Conservation (phyloP, 148 eudicot species). For the Camellia japonica region DNA sequence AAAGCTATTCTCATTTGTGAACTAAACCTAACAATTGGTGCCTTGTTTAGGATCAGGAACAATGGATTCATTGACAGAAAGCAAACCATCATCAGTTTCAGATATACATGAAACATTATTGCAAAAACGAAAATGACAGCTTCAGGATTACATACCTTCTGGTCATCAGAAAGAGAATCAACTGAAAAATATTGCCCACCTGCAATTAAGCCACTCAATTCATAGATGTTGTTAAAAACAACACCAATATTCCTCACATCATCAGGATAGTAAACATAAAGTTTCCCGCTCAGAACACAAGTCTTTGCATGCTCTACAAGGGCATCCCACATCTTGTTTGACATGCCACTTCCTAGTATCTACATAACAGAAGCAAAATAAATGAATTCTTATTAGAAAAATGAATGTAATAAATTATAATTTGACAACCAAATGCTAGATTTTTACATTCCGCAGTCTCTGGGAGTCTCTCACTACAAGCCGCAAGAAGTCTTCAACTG, state of each 20-base stretch:
- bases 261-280: constrained; percentile 73
- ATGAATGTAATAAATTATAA: background rate
- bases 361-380: constrained; percentile 23
- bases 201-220: constrained; percentile 68
- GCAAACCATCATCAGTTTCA: background rate
- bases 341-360: constrained; percentile 96
- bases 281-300: constrained; percentile 74
- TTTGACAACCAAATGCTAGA: background rate
- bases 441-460: constrained; percentile 67
- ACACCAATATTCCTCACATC: constrained; percentile 71
- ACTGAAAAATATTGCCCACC: constrained; percentile 63
- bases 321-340: constrained; percentile 94
- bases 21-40: background rate
- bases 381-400: background rate
- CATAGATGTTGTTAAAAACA: constrained; percentile 78
- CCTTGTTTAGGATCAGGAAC: background rate
- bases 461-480: constrained; percentile 71
- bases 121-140: background rate
- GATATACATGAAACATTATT: background rate
- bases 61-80: background rate
- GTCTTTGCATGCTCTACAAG: constrained; percentile 92
- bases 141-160: constrained; percentile 52
- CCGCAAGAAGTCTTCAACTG: constrained; percentile 83
- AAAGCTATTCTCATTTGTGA: background rate
- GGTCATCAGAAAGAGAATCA: constrained; percentile 80